These are phyloP conservation scores for Mycena rebaudengoi DNA, from an alignment of 768 basidiomycete species.

Conservation along the genomic window DNA sequence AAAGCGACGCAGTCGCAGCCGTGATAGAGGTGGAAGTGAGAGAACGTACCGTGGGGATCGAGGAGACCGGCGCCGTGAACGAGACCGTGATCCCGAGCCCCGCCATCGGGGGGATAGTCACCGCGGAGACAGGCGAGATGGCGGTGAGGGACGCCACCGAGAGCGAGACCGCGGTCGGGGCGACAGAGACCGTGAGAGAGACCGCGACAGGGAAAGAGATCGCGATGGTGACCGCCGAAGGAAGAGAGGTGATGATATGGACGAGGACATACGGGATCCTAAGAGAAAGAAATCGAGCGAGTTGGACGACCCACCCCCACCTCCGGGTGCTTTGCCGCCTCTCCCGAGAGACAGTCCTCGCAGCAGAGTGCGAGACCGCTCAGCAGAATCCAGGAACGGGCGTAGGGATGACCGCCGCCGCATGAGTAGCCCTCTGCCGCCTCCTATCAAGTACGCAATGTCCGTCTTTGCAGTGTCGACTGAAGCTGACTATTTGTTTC, in stretches of 20 bases:
- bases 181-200: slow-evolving; percentile 54
- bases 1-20: slow-evolving; percentile 69
- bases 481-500: slow-evolving; percentile 5
- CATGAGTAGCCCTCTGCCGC: slow-evolving; percentile 50
- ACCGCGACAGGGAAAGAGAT: slow-evolving; percentile 56
- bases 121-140: slow-evolving; percentile 56
- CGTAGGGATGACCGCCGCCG: slow-evolving; percentile 38
- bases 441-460: slow-evolving; percentile 54
- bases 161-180: slow-evolving; percentile 65
- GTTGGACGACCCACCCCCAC: slow-evolving; percentile 50
- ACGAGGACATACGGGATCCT: slow-evolving; percentile 62
- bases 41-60: slow-evolving; percentile 57
- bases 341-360: slow-evolving; percentile 61
- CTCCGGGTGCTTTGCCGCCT: slow-evolving; percentile 49
- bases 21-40: slow-evolving; percentile 66
- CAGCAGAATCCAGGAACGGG: slow-evolving; percentile 60
- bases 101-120: slow-evolving; percentile 50
- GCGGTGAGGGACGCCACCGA: slow-evolving; percentile 63
- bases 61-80: slow-evolving; percentile 61
- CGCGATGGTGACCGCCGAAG: slow-evolving; percentile 63
- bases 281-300: slow-evolving; percentile 76
- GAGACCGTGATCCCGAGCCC: slow-evolving; percentile 55
- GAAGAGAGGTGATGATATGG: slow-evolving; percentile 71
- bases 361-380: slow-evolving; percentile 61
- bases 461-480: slow-evolving; percentile 11